phyloP scores from a whole-genome alignment of 352 stramenopile genomes.

The Phytophthora melonis region DNA sequence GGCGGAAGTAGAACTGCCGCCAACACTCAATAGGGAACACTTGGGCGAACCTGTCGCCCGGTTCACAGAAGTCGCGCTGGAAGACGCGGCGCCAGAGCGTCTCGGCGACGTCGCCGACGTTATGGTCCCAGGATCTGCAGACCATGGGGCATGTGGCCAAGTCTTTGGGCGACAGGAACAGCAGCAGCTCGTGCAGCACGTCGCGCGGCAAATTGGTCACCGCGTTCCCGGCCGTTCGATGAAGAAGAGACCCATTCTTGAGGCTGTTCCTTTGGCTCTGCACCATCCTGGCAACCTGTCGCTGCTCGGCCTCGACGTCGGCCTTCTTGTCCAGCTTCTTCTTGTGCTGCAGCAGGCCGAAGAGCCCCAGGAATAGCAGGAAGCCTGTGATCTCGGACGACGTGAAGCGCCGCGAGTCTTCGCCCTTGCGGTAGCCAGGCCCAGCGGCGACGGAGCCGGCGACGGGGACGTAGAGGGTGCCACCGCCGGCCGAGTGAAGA shows the following conservation, averaged over 20 bases:
- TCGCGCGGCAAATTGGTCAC: constrained; percentile 50
- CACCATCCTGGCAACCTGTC: constrained; percentile 29
- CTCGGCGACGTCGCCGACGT: constrained; percentile 45
- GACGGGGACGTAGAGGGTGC: constrained; percentile 9
- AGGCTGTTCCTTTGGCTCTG: constrained; percentile 20
- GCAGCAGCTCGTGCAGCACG: constrained; percentile 59
- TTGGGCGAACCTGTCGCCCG: constrained; percentile 53
- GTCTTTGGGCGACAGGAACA: constrained; percentile 60
- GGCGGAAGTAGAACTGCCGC: constrained; percentile 79
- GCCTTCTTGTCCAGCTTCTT: constrained; percentile 44
- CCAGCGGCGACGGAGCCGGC: constrained; percentile 14
- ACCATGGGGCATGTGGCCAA: constrained; percentile 56
- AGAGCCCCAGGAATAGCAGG: constrained; percentile 67
- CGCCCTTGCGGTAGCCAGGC: constrained; percentile 30
- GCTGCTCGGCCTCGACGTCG: constrained; percentile 29
- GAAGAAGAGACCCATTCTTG: constrained; percentile 4
- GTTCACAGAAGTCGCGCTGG: constrained; percentile 61
- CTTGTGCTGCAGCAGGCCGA: constrained; percentile 67
- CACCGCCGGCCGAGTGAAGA: constrained; percentile 32
- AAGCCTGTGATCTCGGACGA: constrained; percentile 71
- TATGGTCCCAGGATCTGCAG: constrained; percentile 46
- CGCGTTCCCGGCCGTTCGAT: neutral
- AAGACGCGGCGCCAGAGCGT: constrained; percentile 66
- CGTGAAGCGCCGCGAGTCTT: constrained; percentile 48
- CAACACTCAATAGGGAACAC: constrained; percentile 67